A percentile compares a stretch with the other conserved stretches of the same genome.
phyloP scores from a whole-genome alignment of 177 flowering plant species.

The Telopea speciosissima region DNA sequence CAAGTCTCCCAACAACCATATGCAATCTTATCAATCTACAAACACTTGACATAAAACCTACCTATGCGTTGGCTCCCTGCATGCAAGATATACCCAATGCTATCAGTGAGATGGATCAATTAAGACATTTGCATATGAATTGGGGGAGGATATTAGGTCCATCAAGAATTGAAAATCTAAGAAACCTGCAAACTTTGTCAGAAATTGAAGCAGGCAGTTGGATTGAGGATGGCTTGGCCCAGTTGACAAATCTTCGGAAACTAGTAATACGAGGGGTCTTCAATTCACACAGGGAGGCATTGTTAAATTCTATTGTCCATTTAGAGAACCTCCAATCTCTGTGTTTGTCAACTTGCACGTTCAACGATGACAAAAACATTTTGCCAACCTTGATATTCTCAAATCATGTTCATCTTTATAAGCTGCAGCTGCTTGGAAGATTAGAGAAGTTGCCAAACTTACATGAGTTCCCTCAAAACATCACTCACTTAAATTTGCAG shows the following conservation, averaged over 20 bases:
- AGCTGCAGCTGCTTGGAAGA: neutral
- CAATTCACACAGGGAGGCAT: neutral
- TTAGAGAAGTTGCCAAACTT: neutral
- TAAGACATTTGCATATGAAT: neutral
- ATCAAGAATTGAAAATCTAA: neutral
- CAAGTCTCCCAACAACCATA: neutral
- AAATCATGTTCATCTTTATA: neutral
- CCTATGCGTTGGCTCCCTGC: neutral
- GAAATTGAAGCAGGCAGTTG: neutral
- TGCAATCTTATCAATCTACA: neutral
- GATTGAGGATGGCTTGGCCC: neutral
- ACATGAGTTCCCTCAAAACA: conserved; percentile 2
- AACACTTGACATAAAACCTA: neutral
- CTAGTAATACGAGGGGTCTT: neutral
- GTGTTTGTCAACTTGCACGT: neutral
- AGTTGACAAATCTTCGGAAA: neutral
- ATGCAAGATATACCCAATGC: neutral
- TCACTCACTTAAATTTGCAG: neutral
- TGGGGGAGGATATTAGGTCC: neutral
- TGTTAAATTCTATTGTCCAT: neutral
- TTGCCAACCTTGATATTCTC: neutral
- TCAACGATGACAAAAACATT: too few relatives aligned
- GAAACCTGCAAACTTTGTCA: neutral
- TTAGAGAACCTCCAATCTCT: neutral
- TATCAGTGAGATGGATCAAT: neutral